phyloP scores from a whole-genome alignment of 1,284 basidiomycete species.

The Leccinum holopus region DNA sequence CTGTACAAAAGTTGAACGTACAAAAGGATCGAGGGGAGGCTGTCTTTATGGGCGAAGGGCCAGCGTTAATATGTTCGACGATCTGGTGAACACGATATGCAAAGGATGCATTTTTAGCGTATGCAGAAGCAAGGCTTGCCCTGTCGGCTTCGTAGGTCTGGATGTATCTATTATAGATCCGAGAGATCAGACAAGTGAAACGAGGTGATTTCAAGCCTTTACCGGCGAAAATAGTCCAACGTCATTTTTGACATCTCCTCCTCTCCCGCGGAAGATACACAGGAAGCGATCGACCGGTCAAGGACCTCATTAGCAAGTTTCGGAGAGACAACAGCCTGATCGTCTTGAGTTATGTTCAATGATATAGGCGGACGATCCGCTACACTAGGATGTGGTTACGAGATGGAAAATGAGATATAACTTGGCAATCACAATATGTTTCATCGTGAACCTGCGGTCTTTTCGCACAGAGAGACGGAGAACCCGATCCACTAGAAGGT shows the following conservation, averaged over 20 bases:
- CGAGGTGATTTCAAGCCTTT: constrained; percentile 8
- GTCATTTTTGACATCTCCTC: constrained; percentile 33
- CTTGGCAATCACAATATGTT: constrained; percentile 3
- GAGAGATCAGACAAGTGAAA: constrained; percentile 8
- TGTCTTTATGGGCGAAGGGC: neutral
- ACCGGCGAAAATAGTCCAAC: constrained; percentile 31
- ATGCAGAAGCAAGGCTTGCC: constrained; percentile 34
- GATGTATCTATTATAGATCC: constrained; percentile 23
- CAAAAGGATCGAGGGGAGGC: constrained; percentile 12
- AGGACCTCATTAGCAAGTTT: neutral
- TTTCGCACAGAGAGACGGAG: neutral
- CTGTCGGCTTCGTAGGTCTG: constrained; percentile 34
- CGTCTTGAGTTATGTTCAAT: neutral
- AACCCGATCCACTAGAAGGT: neutral
- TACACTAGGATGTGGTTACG: neutral
- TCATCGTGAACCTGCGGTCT: neutral
- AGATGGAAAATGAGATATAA: neutral
- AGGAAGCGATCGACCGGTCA: neutral
- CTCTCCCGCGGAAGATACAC: constrained; percentile 15
- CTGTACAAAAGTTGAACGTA: constrained; percentile 10
- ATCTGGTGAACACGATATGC: constrained; percentile 28
- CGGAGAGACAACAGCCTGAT: neutral
- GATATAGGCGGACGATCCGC: neutral
- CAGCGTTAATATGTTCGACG: neutral
- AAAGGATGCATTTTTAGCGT: constrained; percentile 31